Conservation (phyloP, 148 eudicot species). For the Tetragonia tetragonoides region DNA sequence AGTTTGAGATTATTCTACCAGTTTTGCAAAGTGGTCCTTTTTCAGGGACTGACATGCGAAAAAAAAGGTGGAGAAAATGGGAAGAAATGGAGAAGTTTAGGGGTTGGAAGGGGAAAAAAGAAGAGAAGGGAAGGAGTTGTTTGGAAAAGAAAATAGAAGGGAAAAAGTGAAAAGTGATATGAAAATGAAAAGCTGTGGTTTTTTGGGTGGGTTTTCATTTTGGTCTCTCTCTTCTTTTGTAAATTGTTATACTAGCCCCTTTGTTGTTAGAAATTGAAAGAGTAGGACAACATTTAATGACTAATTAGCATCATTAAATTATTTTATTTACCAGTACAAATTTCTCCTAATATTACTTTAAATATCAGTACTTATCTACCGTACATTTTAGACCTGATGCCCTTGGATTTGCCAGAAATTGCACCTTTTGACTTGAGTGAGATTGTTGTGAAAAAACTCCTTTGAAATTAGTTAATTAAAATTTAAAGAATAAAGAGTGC, state of each 20-base stretch:
- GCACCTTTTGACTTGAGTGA: too few species aligned
- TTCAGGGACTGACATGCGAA: constrained; percentile 28
- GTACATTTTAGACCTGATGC: too few species aligned
- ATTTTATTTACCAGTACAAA: neutral
- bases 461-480: too few species aligned
- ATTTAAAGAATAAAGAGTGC: too few species aligned
- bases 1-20: neutral
- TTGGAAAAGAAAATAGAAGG: constrained; percentile 1
- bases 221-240: constrained; percentile 30
- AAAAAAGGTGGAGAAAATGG: constrained; percentile 20
- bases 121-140: constrained; percentile 15
- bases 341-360: neutral
- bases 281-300: constrained; percentile 18
- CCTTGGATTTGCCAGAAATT: too few species aligned
- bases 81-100: constrained; percentile 22
- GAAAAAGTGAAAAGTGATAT: neutral
- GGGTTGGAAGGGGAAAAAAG: constrained; percentile 18
- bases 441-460: too few species aligned
- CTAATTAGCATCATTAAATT: neutral
- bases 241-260: constrained; percentile 26
- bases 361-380: too few species aligned
- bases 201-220: constrained; percentile 26
- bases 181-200: constrained; percentile 12
- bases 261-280: constrained; percentile 11
- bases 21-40: constrained; percentile 22